A percentile compares a stretch with the other conserved stretches of the same genome.
Conservation (phyloP, 1,139 yeast species). For the Debaryomyces sp. region DNA sequence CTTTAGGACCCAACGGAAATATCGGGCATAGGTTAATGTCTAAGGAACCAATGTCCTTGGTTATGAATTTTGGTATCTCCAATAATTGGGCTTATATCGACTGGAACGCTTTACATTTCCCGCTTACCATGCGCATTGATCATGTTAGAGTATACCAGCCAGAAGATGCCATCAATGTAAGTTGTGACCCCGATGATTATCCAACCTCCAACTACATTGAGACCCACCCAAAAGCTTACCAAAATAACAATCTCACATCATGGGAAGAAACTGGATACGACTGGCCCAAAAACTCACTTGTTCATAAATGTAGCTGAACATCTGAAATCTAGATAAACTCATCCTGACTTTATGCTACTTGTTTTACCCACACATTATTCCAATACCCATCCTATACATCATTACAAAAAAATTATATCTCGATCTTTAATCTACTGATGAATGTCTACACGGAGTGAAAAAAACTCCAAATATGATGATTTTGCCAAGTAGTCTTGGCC, state of each 20-base stretch:
- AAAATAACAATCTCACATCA: conserved; percentile 60
- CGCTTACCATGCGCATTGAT: conserved; percentile 67
- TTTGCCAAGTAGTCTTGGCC: too few species aligned
- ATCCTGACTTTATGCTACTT: too few species aligned
- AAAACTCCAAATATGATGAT: too few species aligned
- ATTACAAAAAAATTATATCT: too few species aligned
- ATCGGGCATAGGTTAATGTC: conserved; percentile 73
- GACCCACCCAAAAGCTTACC: conserved; percentile 62
- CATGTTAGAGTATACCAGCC: conserved; percentile 84
- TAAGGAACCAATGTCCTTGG: conserved; percentile 84
- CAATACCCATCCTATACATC: too few species aligned
- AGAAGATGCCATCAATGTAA: conserved; percentile 45
- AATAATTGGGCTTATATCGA: conserved; percentile 83
- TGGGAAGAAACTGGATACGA: conserved; percentile 71
- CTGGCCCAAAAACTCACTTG: conserved; percentile 51
- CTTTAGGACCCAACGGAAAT: conserved; percentile 83
- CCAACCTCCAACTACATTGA: conserved; percentile 79
- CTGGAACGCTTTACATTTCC: conserved; percentile 72
- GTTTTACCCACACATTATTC: too few species aligned
- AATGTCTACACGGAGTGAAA: too few species aligned
- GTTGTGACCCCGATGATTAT: conserved; percentile 75
- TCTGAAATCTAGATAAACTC: too few species aligned
- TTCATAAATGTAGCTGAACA: conserved; percentile 18
- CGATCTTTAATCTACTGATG: too few species aligned
- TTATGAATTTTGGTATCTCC: conserved; percentile 79